Percentiles rank a stretch among this genome's conserved stretches.
phyloP scores from a whole-genome alignment of 192 early-diverging fungal species.

The Coemansia sp. region DNA sequence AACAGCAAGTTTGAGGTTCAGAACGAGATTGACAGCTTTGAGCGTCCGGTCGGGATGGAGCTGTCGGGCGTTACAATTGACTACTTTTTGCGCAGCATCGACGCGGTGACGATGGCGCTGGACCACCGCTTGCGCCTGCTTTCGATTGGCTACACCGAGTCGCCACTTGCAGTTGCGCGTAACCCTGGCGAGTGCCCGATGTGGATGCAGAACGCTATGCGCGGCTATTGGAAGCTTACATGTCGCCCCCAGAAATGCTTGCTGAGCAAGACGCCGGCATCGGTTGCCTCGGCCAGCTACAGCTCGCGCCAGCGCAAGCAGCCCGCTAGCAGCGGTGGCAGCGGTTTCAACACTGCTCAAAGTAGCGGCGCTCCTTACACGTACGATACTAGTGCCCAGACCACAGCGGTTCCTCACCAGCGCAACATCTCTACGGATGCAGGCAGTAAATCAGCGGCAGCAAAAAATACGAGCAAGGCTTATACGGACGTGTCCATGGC shows the following conservation, averaged over 20 bases:
- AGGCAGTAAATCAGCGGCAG: background rate
- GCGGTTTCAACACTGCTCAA: background rate
- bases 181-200: constrained; percentile 29
- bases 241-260: constrained; percentile 21
- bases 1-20: constrained; percentile 47
- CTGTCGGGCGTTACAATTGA: constrained; percentile 36
- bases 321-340: background rate
- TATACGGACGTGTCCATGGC: background rate
- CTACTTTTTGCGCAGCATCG: constrained; percentile 45
- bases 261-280: background rate
- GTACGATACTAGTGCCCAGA: background rate
- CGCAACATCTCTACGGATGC: background rate
- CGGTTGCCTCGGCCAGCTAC: background rate
- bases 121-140: constrained; percentile 42
- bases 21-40: constrained; percentile 12
- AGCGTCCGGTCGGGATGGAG: constrained; percentile 27
- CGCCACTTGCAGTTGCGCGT: constrained; percentile 25
- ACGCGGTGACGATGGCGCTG: constrained; percentile 48
- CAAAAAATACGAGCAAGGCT: background rate
- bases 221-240: constrained; percentile 49
- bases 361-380: background rate
- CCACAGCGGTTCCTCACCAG: background rate
- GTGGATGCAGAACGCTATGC: constrained; percentile 52
- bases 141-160: constrained; percentile 24
- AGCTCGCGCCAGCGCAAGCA: background rate